Evolutionary conservation across 2,329 filamentous ascomycete species (phyloP), one percentile per base, ranked within the genome.

Genomic region (Thermothelomyces thermophilus): DNA sequence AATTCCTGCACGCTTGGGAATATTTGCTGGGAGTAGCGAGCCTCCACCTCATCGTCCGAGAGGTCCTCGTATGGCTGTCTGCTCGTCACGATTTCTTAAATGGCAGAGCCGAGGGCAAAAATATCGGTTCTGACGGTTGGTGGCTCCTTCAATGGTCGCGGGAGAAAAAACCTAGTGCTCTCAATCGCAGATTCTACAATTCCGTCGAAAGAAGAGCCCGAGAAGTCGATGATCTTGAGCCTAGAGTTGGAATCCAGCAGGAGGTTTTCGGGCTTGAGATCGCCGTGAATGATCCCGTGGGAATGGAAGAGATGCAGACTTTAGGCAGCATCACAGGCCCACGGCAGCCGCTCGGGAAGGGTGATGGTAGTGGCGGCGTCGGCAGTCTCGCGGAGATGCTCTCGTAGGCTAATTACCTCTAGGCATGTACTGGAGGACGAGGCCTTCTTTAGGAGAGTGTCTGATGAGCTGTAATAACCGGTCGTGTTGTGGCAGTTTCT

Each of bases 61-160:
- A 49, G 46, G 24, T 43, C 24, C 2, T 49, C 24, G 41, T 44
- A 49, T 16, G 46, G 46, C 40, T 43, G 39, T 14, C 17, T 39
- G 40, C 46, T 16, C 14, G 40, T 49, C 46, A 49, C n/a, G 33
- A 49, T 49, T n/a, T 49, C 46, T 24, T 43, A 49, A 17, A 49
- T 43, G 17, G 46, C 43, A 11, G 46, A 49, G 17, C 40, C 46
- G 5, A 49, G 33, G 17, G 46, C 40, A 31, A 49, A 43, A 5
- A 49, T 3, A 14, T 49, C 46, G 17, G 46, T 49, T 20, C 33
- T 43, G 33, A 44, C 46, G 34, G 40, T 49, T 39, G 46, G 17
- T 22, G 31, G 31, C 31, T 49, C 46, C 13, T 39, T 37, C 17
- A 30, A 39, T 14, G 46, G 26, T 14, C 34, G 46, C 5, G 45